Evolutionary conservation across 352 stramenopile species (phyloP), one percentile per base, ranked within the genome.

Genomic region (Globisporangium cylindrosporum): DNA sequence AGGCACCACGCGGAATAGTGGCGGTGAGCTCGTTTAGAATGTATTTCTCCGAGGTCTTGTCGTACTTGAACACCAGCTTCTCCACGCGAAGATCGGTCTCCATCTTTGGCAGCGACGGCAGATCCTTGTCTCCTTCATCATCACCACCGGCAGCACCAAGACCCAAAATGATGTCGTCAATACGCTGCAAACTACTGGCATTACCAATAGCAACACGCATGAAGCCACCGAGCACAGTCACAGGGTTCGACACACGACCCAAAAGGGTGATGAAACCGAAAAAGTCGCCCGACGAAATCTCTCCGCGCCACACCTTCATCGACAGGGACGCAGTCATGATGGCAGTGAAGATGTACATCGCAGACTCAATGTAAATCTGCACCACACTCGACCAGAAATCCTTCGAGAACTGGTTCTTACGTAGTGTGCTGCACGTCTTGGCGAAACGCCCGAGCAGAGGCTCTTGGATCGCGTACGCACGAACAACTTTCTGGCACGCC

Each of bases 191-290:
- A 74, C 86, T 94, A 49, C 84, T 91, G 22, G 89, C 87, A 55
- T 96, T 95, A 48, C 88, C 86, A 46, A 96, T 96, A 32, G 89
- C 89, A 9, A 95, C 86, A 74, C 89, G 89, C 89, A 96, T 96
- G 67, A 96, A 96, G 8, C 87, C 89, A 67, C 89, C 89, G 1
- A 96, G 73, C 29, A 89, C 81, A 12, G 88, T 93, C 24, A 96
- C 88, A 29, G 89, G 89, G 53, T 80, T 94, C 29, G 86, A 94
- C 25, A 96, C 86, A 67, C 89, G 88, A 69, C 76, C 76, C 12
- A 95, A 65, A 41, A 96, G 70, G 49, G 84, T 93, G 32, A 91
- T 90, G 49, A 94, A 93, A 9, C 82, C 87, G 36, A 95, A 94
- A 68, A 96, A 95, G 43, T 96, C 82, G 32, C 89, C 89, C 15